Percentiles rank a stretch among this genome's conserved stretches.
phyloP scores from a whole-genome alignment of 768 basidiomycete species.

The Agrocybe pediades region DNA sequence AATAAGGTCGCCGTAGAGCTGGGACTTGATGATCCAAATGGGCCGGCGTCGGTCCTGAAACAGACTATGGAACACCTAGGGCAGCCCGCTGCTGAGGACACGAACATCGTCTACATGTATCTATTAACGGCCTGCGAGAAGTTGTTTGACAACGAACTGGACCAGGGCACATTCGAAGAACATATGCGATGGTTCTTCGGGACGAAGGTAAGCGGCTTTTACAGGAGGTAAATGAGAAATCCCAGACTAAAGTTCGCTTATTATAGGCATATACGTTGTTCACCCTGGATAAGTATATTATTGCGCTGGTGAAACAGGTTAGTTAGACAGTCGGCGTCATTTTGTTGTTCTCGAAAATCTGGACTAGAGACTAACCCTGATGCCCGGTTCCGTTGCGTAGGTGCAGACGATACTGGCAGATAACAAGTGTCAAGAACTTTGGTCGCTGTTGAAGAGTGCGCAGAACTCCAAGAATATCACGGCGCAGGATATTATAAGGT shows the following conservation, averaged over 20 bases:
- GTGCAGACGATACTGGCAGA: conserved; percentile 87
- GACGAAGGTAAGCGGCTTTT: conserved; percentile 58
- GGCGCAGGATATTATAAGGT: conserved; percentile 70
- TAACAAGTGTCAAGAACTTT: conserved; percentile 83
- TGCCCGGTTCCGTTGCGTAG: conserved; percentile 46
- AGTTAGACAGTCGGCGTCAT: conserved; percentile 20
- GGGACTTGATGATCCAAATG: conserved; percentile 84
- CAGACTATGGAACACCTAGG: conserved; percentile 68
- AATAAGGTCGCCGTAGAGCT: conserved; percentile 85
- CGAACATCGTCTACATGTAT: conserved; percentile 83
- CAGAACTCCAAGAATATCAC: conserved; percentile 54
- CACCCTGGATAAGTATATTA: conserved; percentile 92
- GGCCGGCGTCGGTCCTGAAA: conserved; percentile 65
- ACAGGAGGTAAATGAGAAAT: conserved; percentile 10
- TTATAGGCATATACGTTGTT: conserved; percentile 87
- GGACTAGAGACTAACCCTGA: conserved; percentile 3
- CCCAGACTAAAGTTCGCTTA: conserved; percentile 10
- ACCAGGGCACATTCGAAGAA: conserved; percentile 92
- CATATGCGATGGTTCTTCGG: conserved; percentile 95
- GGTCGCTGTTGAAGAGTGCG: conserved; percentile 70
- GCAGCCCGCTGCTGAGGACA: conserved; percentile 45
- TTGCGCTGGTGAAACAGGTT: conserved; percentile 90
- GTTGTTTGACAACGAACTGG: conserved; percentile 91
- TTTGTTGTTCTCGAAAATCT: neutral
- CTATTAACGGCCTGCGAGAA: conserved; percentile 90